Conservation (phyloP, 2,329 filamentous ascomycete genomes). For the Furcasterigmium furcatum region DNA sequence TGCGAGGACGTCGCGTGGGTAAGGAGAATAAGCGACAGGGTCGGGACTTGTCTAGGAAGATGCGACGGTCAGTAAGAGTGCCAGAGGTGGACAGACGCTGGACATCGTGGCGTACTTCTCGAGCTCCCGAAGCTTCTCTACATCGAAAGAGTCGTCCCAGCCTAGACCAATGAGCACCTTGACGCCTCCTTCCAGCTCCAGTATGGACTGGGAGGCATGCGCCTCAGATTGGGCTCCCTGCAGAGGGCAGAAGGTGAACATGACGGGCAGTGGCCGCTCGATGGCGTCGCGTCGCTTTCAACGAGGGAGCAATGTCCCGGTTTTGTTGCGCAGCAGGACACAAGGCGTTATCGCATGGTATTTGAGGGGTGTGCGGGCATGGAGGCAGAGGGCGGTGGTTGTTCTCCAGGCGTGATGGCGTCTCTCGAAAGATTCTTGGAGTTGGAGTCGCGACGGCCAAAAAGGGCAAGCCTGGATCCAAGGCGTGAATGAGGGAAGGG, state of each 20-base stretch:
- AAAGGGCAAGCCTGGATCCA: too few relatives aligned
- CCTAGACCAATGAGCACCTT: slow-evolving; percentile 93
- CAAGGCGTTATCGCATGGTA: too few relatives aligned
- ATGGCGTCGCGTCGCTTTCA: neutral
- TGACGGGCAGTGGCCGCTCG: slow-evolving; percentile 36
- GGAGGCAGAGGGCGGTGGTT: too few relatives aligned
- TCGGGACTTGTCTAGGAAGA: slow-evolving; percentile 72
- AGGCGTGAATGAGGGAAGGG: too few relatives aligned
- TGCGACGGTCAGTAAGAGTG: neutral
- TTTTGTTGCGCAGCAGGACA: neutral
- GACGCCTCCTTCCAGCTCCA: slow-evolving; percentile 94
- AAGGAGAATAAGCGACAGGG: slow-evolving; percentile 87
- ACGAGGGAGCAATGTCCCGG: too few relatives aligned
- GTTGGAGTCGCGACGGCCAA: too few relatives aligned
- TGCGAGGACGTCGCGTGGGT: slow-evolving; percentile 92
- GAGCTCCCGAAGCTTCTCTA: slow-evolving; percentile 76
- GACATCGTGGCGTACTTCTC: slow-evolving; percentile 68
- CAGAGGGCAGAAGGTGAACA: slow-evolving; percentile 96
- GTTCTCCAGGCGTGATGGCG: too few relatives aligned
- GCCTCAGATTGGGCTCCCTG: slow-evolving; percentile 88
- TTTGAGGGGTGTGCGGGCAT: too few relatives aligned
- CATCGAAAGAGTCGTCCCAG: slow-evolving; percentile 91
- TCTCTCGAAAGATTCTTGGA: too few relatives aligned
- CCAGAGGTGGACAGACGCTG: slow-evolving; percentile 4
- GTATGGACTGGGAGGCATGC: slow-evolving; percentile 85